Conservation (phyloP, 2,329 filamentous ascomycete species). For the Ilyonectria sp. region DNA sequence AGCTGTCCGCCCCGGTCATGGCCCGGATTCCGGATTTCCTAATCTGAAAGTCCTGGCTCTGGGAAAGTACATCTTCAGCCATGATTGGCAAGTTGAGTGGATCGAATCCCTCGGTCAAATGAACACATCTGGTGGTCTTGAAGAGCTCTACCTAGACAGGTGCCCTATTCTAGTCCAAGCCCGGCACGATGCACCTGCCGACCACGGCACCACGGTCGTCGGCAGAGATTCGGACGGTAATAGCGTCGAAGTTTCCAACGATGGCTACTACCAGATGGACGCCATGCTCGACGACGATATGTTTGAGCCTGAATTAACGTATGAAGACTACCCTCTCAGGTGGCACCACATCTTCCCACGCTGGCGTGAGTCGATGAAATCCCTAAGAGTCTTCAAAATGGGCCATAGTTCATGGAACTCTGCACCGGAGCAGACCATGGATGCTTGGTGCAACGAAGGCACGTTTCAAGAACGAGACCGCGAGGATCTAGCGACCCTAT, state of each 20-base stretch:
- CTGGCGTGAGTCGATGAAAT: constrained; percentile 22
- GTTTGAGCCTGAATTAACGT: constrained; percentile 7
- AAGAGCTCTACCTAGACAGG: constrained; percentile 59
- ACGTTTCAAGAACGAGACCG: not conserved
- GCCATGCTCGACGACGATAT: constrained; percentile 10
- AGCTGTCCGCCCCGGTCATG: constrained; percentile 37
- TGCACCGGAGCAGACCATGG: constrained; percentile 1
- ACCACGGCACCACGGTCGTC: constrained; percentile 2
- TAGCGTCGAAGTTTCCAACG: constrained; percentile 7
- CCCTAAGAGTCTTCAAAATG: constrained; percentile 24
- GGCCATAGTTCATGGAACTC: constrained; percentile 19
- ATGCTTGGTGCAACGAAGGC: constrained; percentile 5
- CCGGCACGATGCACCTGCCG: constrained; percentile 9
- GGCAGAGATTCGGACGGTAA: constrained; percentile 12
- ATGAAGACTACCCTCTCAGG: constrained; percentile 13
- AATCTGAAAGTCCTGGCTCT: constrained; percentile 56
- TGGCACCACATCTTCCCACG: constrained; percentile 20
- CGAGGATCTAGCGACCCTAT: not conserved
- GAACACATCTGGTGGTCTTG: constrained; percentile 51
- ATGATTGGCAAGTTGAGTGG: constrained; percentile 63
- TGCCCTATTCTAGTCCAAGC: constrained; percentile 53
- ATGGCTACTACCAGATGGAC: constrained; percentile 21
- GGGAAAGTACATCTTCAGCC: constrained; percentile 58
- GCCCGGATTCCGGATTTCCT: constrained; percentile 45
- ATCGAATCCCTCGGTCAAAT: constrained; percentile 53